phyloP scores from a whole-genome alignment of 2,329 filamentous ascomycete genomes.

The Beauveria australis region DNA sequence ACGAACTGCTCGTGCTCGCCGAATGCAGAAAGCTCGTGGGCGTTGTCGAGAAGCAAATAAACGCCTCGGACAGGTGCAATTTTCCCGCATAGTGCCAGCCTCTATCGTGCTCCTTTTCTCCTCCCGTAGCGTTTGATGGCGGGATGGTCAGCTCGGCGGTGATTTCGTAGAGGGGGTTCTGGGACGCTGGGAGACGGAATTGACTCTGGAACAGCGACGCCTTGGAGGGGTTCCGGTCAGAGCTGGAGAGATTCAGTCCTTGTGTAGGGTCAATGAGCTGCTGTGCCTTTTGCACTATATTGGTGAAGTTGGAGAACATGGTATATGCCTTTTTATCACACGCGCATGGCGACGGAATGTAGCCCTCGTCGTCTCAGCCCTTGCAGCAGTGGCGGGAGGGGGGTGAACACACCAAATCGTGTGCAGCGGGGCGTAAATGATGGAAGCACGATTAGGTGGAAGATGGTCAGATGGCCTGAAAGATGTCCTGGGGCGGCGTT shows the following conservation, averaged over 20 bases:
- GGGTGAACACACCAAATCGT: neutral
- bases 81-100: slow-evolving; percentile 89
- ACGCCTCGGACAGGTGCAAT: slow-evolving; percentile 88
- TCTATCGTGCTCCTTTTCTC: slow-evolving; percentile 61
- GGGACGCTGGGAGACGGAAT: slow-evolving; percentile 86
- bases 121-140: slow-evolving; percentile 59
- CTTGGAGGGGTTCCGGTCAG: slow-evolving; percentile 80
- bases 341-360: slow-evolving; percentile 9
- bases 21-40: slow-evolving; percentile 77
- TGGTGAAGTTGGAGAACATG: slow-evolving; percentile 59
- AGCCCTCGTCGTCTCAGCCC: neutral
- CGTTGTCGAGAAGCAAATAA: slow-evolving; percentile 93
- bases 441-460: neutral
- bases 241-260: slow-evolving; percentile 61
- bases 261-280: slow-evolving; percentile 87
- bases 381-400: neutral
- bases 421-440: neutral
- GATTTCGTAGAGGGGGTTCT: slow-evolving; percentile 93
- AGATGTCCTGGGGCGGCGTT: neutral
- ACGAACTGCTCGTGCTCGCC: slow-evolving; percentile 71
- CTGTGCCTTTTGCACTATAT: slow-evolving; percentile 90
- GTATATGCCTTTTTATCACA: slow-evolving; percentile 4
- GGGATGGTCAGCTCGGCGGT: slow-evolving; percentile 89
- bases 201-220: slow-evolving; percentile 89
- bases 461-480: neutral